Base-by-base conservation (phyloP, 257 asterid species). In the Ilex aquifolium region DNA sequence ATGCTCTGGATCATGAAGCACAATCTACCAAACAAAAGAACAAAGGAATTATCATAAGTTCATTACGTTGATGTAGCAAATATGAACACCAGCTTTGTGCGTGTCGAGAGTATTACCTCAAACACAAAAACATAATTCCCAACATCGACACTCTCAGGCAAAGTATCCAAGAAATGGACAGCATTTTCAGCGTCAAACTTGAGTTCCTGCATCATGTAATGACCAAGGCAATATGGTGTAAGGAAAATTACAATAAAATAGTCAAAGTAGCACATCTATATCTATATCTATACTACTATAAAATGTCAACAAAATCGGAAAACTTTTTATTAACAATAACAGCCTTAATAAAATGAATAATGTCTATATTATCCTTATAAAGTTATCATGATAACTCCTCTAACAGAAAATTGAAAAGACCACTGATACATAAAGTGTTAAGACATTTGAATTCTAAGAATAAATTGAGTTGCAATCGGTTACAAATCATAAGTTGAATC, bases 61-160 rank as follows among this genome's bases (percentile, higher is more conserved):
- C 8, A 31, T 74, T 36, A 78, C 42, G 48, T 65, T 62, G 61
- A 51, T 56, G 59, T 29, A 62, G 53, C 13, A 46, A 71, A 13
- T 36, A 60, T 55, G 55, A 64, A 27, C 56, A 52, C 49, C 9
- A 51, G 59, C 13, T 64, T 10, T 52, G 65, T n/a, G 15, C 58
- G 61, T 21, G 27, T 21, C 1, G 67, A 68, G 29, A 57, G 46
- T 57, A 66, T 65, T 72, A 92, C 99, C 97, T 90, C 99, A 71
- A 93, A 90, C 60, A 87, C 79, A 52, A 90, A 85, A 73, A 78
- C 70, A 63, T 85, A 81, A 58, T 59, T 80, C 64, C 99, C 99
- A 73, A 93, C 80, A 81, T 82, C 92, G 59, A 83, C 73, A 70
- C 56, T 75, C 44, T 69, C 52, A n/a, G 94, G 96, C 74, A 90